Evolutionary conservation across 2,329 filamentous ascomycete species (phyloP).

Genomic region (Hymenoscyphus repandus): DNA sequence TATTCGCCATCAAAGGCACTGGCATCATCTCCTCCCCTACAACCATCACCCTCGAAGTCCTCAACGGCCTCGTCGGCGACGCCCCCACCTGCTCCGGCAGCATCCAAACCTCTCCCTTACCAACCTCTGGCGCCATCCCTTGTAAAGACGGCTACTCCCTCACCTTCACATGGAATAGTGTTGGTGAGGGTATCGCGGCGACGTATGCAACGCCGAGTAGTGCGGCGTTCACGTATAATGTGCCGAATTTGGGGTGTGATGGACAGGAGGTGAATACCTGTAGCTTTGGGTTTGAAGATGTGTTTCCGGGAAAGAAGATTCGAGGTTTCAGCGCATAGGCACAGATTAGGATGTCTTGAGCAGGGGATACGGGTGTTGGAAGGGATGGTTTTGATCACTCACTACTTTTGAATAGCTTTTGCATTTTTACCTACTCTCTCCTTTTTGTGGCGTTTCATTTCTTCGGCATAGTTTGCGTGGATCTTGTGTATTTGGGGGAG

Average conservation of each 20-base stretch:
- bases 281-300: slow-evolving; percentile 3
- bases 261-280: not conserved
- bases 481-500: too few relatives aligned
- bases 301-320: not conserved
- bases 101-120: not conserved
- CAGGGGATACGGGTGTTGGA: not conserved
- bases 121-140: slow-evolving; percentile 8
- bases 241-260: slow-evolving; percentile 4
- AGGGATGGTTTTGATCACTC: not conserved
- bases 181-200: slow-evolving; percentile 8
- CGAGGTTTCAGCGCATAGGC: not conserved
- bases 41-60: slow-evolving; percentile 10
- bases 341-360: not conserved
- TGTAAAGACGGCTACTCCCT: slow-evolving; percentile 10
- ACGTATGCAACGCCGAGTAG: slow-evolving; percentile 9
- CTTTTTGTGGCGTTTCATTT: too few relatives aligned
- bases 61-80: slow-evolving; percentile 12
- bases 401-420: too few relatives aligned
- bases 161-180: slow-evolving; percentile 5
- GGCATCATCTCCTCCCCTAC: not conserved
- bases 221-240: slow-evolving; percentile 1
- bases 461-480: too few relatives aligned
- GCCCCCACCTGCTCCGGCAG: slow-evolving; percentile 9
- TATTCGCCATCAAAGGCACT: slow-evolving; percentile 10
- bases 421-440: too few relatives aligned